Evolutionary conservation across 1,139 yeast species (phyloP).

Genomic region (Pichia sp.): DNA sequence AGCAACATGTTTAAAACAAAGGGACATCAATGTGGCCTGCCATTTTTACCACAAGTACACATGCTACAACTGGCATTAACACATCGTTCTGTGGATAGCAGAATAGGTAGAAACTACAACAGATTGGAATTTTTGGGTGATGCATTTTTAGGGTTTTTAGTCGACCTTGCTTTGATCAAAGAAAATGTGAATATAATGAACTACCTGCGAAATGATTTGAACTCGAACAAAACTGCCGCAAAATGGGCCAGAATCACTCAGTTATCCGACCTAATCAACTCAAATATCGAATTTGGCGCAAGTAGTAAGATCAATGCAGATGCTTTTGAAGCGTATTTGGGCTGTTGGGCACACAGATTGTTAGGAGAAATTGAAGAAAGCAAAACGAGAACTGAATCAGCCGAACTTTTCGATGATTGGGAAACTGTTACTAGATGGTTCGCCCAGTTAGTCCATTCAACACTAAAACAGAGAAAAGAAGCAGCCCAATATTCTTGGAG

Average conservation of each 20-base stretch:
- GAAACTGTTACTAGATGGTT: background rate
- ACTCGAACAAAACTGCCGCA: background rate
- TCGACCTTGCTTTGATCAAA: background rate
- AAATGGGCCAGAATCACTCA: background rate
- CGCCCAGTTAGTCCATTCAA: background rate
- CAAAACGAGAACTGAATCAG: too few species aligned
- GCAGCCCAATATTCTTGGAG: too few species aligned
- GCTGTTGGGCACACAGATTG: background rate
- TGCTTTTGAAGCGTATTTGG: constrained; percentile 6
- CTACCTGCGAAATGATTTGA: background rate
- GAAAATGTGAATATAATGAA: background rate
- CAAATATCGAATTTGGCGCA: background rate
- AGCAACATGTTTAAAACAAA: too few species aligned
- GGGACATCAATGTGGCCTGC: background rate
- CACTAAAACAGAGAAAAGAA: background rate
- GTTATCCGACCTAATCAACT: background rate
- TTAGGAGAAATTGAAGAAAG: too few species aligned
- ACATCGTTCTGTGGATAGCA: background rate
- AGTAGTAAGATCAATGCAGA: constrained; percentile 1
- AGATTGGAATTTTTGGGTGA: constrained; percentile 11
- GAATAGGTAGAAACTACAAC: constrained; percentile 3
- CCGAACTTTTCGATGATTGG: background rate
- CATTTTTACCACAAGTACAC: background rate
- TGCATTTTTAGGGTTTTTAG: constrained; percentile 2
- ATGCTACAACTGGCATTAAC: background rate